Evolutionary conservation across 78 protist genomes (phyloP).

Genomic region (Dictyostelium firmibasis): DNA sequence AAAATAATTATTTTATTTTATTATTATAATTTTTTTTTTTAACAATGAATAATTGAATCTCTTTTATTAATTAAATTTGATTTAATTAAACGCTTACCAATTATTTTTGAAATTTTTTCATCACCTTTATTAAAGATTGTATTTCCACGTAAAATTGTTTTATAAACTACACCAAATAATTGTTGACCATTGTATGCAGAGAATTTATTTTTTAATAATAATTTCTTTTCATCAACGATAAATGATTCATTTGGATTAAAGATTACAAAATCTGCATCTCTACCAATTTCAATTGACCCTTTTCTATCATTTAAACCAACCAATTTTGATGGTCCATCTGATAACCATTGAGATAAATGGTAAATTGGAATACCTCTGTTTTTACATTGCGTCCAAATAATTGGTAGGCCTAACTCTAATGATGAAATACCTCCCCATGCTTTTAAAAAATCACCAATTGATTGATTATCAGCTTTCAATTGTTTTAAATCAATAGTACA

Average conservation of each 20-base stretch:
- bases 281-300: slow-evolving; percentile 71
- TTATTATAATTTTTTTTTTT: background rate
- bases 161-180: slow-evolving; percentile 7
- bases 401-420: slow-evolving; percentile 63
- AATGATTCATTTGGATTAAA: slow-evolving; percentile 54
- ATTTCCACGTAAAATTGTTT: slow-evolving; percentile 58
- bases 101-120: background rate
- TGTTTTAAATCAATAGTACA: slow-evolving; percentile 55
- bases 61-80: background rate
- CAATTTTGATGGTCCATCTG: slow-evolving; percentile 25
- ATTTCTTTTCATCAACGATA: background rate
- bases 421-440: slow-evolving; percentile 83
- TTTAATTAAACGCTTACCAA: slow-evolving; percentile 22
- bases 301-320: slow-evolving; percentile 63
- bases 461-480: background rate
- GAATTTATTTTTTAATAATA: slow-evolving; percentile 16
- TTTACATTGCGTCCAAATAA: slow-evolving; percentile 43
- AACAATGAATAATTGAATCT: too few relatives aligned
- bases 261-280: slow-evolving; percentile 85
- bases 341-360: background rate
- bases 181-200: slow-evolving; percentile 43
- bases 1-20: too few relatives aligned
- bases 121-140: background rate
- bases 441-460: slow-evolving; percentile 71
- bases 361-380: background rate